These are phyloP conservation scores for Apiosordaria backusii DNA, from an alignment of 495 filamentous ascomycete genomes.

Conservation along the genomic window DNA sequence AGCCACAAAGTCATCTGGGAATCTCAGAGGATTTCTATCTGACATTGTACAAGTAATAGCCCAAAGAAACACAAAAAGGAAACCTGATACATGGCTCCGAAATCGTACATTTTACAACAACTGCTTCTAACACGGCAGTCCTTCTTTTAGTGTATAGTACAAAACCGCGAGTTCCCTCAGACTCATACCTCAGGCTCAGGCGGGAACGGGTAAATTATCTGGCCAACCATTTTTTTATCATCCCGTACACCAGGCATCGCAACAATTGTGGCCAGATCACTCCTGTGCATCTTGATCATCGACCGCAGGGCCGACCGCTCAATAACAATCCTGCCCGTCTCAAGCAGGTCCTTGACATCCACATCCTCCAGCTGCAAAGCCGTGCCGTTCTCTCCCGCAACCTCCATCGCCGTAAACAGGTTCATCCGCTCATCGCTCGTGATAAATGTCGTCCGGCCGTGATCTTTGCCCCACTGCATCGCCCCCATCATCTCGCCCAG, in stretches of 20 bases:
- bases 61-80: not conserved
- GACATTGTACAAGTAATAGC: not conserved
- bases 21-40: not conserved
- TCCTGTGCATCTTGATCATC: conserved; percentile 72
- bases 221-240: too few species aligned
- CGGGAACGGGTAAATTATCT: too few species aligned
- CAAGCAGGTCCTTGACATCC: conserved; percentile 90
- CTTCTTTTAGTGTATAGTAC: not conserved
- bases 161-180: not conserved
- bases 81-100: not conserved
- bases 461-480: conserved; percentile 66
- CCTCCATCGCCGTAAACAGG: conserved; percentile 56
- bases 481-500: conserved; percentile 60
- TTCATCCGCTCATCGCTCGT: conserved; percentile 54
- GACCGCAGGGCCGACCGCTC: conserved; percentile 75
- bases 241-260: conserved; percentile 25
- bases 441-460: conserved; percentile 76
- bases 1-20: not conserved
- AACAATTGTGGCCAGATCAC: conserved; percentile 56
- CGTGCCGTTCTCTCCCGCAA: conserved; percentile 60
- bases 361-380: conserved; percentile 68
- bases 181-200: not conserved
- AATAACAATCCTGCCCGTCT: conserved; percentile 78
- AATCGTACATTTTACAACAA: conserved; percentile 11
- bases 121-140: not conserved